Percentiles rank a stretch among this genome's conserved stretches.
phyloP scores from a whole-genome alignment of 2,329 filamentous ascomycete genomes.

The Botrytis aclada region DNA sequence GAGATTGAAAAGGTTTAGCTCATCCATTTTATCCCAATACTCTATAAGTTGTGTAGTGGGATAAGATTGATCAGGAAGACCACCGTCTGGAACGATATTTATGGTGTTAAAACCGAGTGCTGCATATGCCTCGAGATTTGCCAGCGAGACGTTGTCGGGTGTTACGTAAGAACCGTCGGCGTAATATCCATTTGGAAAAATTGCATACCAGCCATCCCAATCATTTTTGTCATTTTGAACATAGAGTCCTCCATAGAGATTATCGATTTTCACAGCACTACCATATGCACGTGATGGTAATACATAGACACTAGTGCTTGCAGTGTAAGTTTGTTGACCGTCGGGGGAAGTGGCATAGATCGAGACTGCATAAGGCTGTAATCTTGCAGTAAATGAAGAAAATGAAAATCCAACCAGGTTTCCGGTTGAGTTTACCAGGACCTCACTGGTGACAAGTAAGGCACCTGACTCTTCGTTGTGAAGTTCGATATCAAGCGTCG shows the following conservation, averaged over 20 bases:
- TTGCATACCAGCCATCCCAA: constrained; percentile 36
- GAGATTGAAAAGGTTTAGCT: constrained; percentile 46
- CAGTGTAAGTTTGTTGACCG: constrained; percentile 38
- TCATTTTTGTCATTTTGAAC: constrained; percentile 39
- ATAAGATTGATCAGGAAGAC: constrained; percentile 41
- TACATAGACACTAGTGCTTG: constrained; percentile 41
- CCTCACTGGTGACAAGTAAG: constrained; percentile 32
- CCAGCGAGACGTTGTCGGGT: constrained; percentile 34
- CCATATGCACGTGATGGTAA: constrained; percentile 45
- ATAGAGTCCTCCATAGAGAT: constrained; percentile 45
- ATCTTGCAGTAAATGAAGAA: constrained; percentile 31
- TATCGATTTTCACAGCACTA: constrained; percentile 47
- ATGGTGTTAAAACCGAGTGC: constrained; percentile 47
- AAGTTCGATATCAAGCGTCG: constrained; percentile 33
- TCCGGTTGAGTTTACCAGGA: constrained; percentile 40
- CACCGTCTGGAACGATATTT: constrained; percentile 41
- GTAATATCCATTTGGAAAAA: constrained; percentile 49
- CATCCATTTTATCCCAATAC: constrained; percentile 45
- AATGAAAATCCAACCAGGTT: constrained; percentile 41
- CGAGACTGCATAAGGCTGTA: constrained; percentile 41
- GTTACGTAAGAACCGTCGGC: constrained; percentile 34
- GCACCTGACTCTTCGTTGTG: constrained; percentile 32
- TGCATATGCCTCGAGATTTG: constrained; percentile 42
- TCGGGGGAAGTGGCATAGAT: constrained; percentile 38
- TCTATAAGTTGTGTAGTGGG: constrained; percentile 37